Conservation (phyloP, 108 stramenopile species). For the Pseudonitzschia multistriata region DNA sequence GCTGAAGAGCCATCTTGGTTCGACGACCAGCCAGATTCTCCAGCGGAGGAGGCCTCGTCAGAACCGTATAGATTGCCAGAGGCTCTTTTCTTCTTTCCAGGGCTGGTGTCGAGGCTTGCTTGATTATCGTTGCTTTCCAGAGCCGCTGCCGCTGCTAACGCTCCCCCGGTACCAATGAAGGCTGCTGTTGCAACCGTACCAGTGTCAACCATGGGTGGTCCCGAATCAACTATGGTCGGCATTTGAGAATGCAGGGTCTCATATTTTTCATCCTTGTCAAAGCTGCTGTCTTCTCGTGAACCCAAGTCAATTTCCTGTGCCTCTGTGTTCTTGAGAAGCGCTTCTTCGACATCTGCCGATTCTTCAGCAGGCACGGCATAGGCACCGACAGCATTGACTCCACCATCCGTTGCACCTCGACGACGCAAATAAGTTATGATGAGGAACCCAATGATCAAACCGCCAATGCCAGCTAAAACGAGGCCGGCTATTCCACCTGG, state of each 20-base stretch:
- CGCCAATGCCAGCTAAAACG: slow-evolving; percentile 32
- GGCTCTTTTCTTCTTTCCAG: slow-evolving; percentile 19
- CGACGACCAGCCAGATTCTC: slow-evolving; percentile 56
- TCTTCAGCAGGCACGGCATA: background rate
- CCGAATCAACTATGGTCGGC: background rate
- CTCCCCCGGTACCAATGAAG: slow-evolving; percentile 15
- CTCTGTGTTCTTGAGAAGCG: background rate
- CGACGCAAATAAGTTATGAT: background rate
- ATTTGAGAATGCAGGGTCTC: background rate
- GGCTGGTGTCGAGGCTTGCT: background rate
- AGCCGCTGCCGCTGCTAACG: slow-evolving; percentile 14
- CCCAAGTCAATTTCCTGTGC: background rate
- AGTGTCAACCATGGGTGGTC: slow-evolving; percentile 5
- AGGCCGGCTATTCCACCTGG: slow-evolving; percentile 53
- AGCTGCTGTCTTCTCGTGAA: background rate
- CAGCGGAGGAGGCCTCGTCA: slow-evolving; percentile 36
- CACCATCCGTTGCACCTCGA: slow-evolving; percentile 3
- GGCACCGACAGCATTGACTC: background rate
- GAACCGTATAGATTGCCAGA: background rate
- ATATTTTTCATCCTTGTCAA: background rate
- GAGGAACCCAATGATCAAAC: slow-evolving; percentile 21
- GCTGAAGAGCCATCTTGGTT: slow-evolving; percentile 46
- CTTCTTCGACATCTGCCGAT: background rate
- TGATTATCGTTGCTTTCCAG: background rate
- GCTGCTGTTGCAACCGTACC: slow-evolving; percentile 18